Base-by-base conservation (phyloP, 2,329 filamentous ascomycete species). In the Xenosphaeropsis pyriputrescens region DNA sequence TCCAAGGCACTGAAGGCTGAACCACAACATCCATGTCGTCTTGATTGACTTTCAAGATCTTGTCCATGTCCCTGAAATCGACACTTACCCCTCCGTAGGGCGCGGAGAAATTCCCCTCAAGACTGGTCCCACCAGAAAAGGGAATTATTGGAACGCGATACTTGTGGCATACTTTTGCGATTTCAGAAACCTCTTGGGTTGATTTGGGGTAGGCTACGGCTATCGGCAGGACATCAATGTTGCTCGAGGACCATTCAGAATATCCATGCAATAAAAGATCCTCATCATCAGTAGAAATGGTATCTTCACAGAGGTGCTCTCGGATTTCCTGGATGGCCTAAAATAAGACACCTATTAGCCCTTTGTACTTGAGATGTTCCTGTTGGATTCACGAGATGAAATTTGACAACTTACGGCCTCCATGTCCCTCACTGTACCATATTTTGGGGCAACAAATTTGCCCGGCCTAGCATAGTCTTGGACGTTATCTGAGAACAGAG, bases 11-110 rank as follows among this genome's bases (percentile, higher is more conserved):
- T 6, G 82, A 83, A 3, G 88, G 88, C 56, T 95, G 88, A 3
- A 95, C 85, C 4, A 93, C 83, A 36, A 94, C 69, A 49, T 95
- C 88, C 82, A 94, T 85, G 55, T 94, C 88, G 4, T 84, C 79
- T 47, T 82, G 78, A 55, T 93, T 81, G 40, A 94, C 67, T 38
- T 77, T 67, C 19, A 95, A 48, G 18, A 94, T 80, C 50, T 77
- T 66, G 55, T 93, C 80, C 88, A 95, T 95, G 51, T 74, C 75
- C 1, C 75, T 73, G 55, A 95, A 95, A 53, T 95, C 88, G 36
- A 95, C 81, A 46, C 83, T 89, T 52, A 95, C 73, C 11, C 88
- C 88, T 11, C 86, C 86, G 52, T 79, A 81, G 0, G 85, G 85
- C 12, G 86, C 84, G 0, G 84, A 83, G 57, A 93, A 93, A 55